These are phyloP conservation scores for Tuber indicum DNA, from an alignment of 495 filamentous ascomycete species.

Conservation along the genomic window DNA sequence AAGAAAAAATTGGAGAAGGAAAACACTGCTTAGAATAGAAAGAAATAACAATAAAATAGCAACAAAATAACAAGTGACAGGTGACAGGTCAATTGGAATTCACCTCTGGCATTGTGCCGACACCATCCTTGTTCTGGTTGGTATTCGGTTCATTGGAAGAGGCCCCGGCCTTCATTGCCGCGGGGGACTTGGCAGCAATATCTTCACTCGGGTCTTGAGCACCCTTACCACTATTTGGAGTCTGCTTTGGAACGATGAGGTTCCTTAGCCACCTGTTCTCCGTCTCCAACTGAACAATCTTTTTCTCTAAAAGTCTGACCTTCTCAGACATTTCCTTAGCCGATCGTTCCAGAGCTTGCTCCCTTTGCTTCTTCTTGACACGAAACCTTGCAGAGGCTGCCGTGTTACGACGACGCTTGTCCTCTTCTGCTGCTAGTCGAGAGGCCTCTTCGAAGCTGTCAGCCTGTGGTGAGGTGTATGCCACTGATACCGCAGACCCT, in stretches of 20 bases:
- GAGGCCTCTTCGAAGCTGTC: slow-evolving; percentile 59
- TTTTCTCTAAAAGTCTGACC: slow-evolving; percentile 66
- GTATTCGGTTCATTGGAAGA: neutral
- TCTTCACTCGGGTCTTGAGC: slow-evolving; percentile 19
- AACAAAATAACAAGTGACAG: neutral
- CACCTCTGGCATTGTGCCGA: slow-evolving; percentile 9
- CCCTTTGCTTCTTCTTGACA: slow-evolving; percentile 98
- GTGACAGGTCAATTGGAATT: slow-evolving; percentile 11
- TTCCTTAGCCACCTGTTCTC: slow-evolving; percentile 97
- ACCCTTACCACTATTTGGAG: slow-evolving; percentile 45
- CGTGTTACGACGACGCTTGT: slow-evolving; percentile 94
- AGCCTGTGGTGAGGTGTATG: slow-evolving; percentile 6
- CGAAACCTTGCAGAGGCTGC: slow-evolving; percentile 96
- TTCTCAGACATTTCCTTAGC: slow-evolving; percentile 89
- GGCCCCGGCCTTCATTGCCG: slow-evolving; percentile 22
- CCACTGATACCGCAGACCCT: slow-evolving; percentile 18
- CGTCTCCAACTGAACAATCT: slow-evolving; percentile 79
- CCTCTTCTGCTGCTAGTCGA: slow-evolving; percentile 86
- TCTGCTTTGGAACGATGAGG: slow-evolving; percentile 83
- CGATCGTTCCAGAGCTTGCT: slow-evolving; percentile 84
- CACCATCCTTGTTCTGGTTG: slow-evolving; percentile 13
- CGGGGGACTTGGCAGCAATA: slow-evolving; percentile 30
- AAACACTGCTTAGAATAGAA: slow-evolving; percentile 13
- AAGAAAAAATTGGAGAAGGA: neutral
- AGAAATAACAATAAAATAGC: slow-evolving; percentile 17